These are phyloP conservation scores for Albifimbria verrucaria DNA, from an alignment of 2,329 filamentous ascomycete species.

Conservation along the genomic window DNA sequence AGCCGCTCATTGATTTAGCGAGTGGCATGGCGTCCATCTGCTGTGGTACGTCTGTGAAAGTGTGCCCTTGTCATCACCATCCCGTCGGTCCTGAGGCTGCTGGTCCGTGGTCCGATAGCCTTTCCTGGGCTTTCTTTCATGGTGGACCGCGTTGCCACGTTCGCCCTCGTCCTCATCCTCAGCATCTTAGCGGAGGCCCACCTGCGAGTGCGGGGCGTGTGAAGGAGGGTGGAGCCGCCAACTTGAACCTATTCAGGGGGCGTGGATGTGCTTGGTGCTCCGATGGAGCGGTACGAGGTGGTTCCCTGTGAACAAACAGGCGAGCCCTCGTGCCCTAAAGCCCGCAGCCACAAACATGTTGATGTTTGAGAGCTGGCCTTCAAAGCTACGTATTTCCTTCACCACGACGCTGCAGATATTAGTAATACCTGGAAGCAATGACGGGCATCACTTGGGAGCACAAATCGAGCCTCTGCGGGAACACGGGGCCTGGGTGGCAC, in stretches of 20 bases:
- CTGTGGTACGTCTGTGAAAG: neutral
- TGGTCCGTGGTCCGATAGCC: neutral
- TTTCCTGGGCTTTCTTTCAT: neutral
- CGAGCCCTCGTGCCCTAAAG: slow-evolving; percentile 26
- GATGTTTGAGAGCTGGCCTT: no score
- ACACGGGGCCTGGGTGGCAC: no score
- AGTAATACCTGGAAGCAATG: no score
- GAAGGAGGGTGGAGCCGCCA: neutral
- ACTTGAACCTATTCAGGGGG: neutral
- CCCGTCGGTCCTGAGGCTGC: neutral
- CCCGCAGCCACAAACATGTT: slow-evolving; percentile 17
- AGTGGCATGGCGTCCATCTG: neutral
- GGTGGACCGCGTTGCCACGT: neutral
- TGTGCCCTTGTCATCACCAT: neutral
- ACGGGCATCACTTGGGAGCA: no score
- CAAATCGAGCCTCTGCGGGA: no score
- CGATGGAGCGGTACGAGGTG: slow-evolving; percentile 20
- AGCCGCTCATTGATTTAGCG: neutral
- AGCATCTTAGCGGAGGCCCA: slow-evolving; percentile 7
- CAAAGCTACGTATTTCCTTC: neutral
- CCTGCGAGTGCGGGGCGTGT: slow-evolving; percentile 7
- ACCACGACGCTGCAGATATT: no score
- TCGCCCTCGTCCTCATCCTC: neutral
- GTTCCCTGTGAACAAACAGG: slow-evolving; percentile 10
- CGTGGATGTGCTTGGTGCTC: slow-evolving; percentile 11